phyloP scores from a whole-genome alignment of 2,329 filamentous ascomycete genomes.

The Cercospora beticola region DNA sequence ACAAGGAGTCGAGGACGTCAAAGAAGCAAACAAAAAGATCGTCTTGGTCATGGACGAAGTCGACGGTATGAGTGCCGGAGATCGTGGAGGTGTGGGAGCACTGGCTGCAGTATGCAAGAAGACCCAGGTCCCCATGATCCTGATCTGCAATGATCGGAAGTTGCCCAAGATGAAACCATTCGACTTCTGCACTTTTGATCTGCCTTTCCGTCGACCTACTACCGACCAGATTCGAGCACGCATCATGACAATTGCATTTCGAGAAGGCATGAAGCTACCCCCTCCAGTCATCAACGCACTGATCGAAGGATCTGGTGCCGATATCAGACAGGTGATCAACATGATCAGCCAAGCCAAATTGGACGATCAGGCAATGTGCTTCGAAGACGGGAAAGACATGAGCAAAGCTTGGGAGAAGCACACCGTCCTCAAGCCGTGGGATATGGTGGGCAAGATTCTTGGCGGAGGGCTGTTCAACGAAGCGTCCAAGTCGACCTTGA shows the following conservation, averaged over 20 bases:
- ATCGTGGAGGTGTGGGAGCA: slow-evolving; percentile 91
- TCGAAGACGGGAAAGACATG: slow-evolving; percentile 86
- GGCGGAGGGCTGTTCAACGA: slow-evolving; percentile 81
- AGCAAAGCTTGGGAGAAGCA: slow-evolving; percentile 98
- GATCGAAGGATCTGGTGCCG: slow-evolving; percentile 91
- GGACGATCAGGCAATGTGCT: slow-evolving; percentile 76
- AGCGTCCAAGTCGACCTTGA: slow-evolving; percentile 80
- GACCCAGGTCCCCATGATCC: slow-evolving; percentile 88
- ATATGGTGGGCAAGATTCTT: slow-evolving; percentile 92
- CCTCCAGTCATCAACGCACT: slow-evolving; percentile 82
- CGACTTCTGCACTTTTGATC: slow-evolving; percentile 77
- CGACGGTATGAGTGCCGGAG: slow-evolving; percentile 96
- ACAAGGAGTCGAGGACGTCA: slow-evolving; percentile 75
- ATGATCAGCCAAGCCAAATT: slow-evolving; percentile 95
- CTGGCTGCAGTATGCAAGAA: slow-evolving; percentile 94
- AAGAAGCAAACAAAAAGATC: slow-evolving; percentile 82
- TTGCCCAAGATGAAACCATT: slow-evolving; percentile 98
- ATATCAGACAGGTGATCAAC: slow-evolving; percentile 97
- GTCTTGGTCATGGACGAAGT: slow-evolving; percentile 99
- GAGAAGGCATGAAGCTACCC: slow-evolving; percentile 85
- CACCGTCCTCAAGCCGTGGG: slow-evolving; percentile 94
- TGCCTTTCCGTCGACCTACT: slow-evolving; percentile 85
- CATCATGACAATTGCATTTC: slow-evolving; percentile 91
- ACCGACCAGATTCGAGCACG: slow-evolving; percentile 87
- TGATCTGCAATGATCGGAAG: slow-evolving; percentile 95